Evolutionary conservation across 2,329 filamentous ascomycete species (phyloP), one percentile per base, ranked within the genome.

Genomic region (Fusarium duplospermum): DNA sequence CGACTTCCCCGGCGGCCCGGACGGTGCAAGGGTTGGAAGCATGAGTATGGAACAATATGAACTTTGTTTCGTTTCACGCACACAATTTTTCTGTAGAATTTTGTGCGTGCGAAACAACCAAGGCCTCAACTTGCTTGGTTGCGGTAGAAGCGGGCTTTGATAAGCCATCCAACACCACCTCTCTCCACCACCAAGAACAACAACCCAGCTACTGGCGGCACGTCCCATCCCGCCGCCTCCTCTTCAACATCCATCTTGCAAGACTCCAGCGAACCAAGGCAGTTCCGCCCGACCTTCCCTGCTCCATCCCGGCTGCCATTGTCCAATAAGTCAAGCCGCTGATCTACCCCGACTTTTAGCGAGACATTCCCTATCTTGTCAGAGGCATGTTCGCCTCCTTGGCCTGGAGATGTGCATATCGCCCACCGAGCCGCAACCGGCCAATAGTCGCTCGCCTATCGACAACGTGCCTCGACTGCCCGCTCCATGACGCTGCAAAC

Each of bases 331-430:
- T 22, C 14, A 36, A 59, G 56, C 18, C 29, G 47, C 60, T 54
- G 40, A 31, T 52, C 54, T 78, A 77, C 75, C 76, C 76, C 76
- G 69, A 77, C 71, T 71, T 78, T 77, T 76, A 76, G 75, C 64
- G 50, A 72, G 64, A 74, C 52, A 64, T 57, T 69, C 66, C 72
- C 64, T 76, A 64, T 74, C 64, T 72, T 67, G 42, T 59, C 65
- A 67, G 64, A 47, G 64, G 58, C 61, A 72, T 73, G 56, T 57
- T 69, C 24, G 65, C 58, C 36, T 64, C 35, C 59, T 50, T 72
- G 61, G 66, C 67, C 61, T 69, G 67, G 42, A 69, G 70, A 73
- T 68, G 67, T 68, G 72, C 67, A 74, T 69, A 64, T 71, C 66
- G 40, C 54, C 60, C 36, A 52, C 42, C 24, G 61, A 72, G 60